Evolutionary conservation across 495 filamentous ascomycete genomes (phyloP), one percentile per base, ranked within the genome.

Genomic region (Recurvomyces mirabilis): DNA sequence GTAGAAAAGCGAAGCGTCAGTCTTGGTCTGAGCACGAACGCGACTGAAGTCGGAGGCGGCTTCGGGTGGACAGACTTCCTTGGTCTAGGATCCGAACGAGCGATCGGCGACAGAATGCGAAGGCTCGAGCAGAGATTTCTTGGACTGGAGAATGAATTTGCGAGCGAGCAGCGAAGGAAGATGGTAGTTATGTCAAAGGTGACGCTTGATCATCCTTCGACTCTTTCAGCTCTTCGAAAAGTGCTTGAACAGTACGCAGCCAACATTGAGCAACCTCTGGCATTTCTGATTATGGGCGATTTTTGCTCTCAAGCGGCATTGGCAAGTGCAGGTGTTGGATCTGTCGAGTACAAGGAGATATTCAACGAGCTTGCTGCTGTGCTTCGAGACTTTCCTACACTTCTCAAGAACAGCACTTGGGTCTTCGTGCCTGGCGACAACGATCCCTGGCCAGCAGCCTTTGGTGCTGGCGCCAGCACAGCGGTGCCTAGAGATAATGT

Each of bases 51-150:
- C 12, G 78, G 75, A 14, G 54, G 50, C 15, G 87, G 84, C 1
- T 93, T 95, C 57, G 93, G 91, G 10, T 96, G 93, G 84, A 81
- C 94, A 7, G 93, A 99, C 57, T 96, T 96, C 60, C 64, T 94
- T 0, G 91, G 93, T 17, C 74, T 88, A 1, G 91, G 91, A 6
- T 89, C 84, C 49, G 87, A 94, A 60, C 81, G 88, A 38, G 86
- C 86, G 19, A 75, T 79, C 10, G 88, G 91, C 0, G 61, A 74
- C 1, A 76, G 78, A 10, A 93, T 99, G 86, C 75, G 84, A 26
- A 81, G 71, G 51, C 65, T 93, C 21, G 56, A 71, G 38, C 50
- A 58, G 18, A 54, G 63, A 36, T 36, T 72, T 6, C 52, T 66
- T 24, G 62, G 30, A 50, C 26, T 54, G 41, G 45, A 62, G 26